phyloP scores from a whole-genome alignment of 345 rosid genomes.

The Clausena lansium region DNA sequence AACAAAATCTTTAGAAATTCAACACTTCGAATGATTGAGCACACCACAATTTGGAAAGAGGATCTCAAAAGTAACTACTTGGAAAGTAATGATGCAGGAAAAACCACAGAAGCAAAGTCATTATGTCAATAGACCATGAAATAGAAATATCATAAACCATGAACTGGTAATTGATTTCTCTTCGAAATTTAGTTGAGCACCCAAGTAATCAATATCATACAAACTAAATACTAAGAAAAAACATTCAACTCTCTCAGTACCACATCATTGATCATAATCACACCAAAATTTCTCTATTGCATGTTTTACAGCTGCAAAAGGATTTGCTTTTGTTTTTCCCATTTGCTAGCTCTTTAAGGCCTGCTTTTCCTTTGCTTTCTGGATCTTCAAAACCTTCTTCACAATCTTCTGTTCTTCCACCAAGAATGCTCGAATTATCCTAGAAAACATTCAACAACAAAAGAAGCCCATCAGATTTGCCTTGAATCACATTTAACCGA shows the following conservation, averaged over 20 bases:
- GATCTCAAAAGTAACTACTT: background rate
- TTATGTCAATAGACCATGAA: background rate
- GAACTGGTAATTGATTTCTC: conserved; percentile 9
- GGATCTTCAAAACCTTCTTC: conserved; percentile 47
- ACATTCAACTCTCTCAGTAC: conserved; percentile 7
- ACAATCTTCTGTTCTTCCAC: conserved; percentile 49
- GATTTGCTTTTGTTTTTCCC: background rate
- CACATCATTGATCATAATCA: conserved; percentile 14
- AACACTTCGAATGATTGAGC: no score
- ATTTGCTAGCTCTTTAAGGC: conserved; percentile 29
- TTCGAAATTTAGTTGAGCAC: conserved; percentile 1
- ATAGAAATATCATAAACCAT: conserved; percentile 11
- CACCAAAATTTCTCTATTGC: conserved; percentile 22
- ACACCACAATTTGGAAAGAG: no score
- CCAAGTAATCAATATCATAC: conserved; percentile 9
- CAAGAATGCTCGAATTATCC: conserved; percentile 47
- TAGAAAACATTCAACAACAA: conserved; percentile 1
- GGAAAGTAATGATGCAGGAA: background rate
- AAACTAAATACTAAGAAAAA: conserved; percentile 14
- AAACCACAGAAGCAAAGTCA: background rate
- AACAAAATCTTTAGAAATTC: no score
- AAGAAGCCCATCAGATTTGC: background rate
- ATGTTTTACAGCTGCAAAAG: background rate
- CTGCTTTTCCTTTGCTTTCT: conserved; percentile 40
- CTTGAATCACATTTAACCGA: background rate